phyloP scores from a whole-genome alignment of 225 moss, liverwort and hornwort genomes.

The Pseudisothecium myosuroides region DNA sequence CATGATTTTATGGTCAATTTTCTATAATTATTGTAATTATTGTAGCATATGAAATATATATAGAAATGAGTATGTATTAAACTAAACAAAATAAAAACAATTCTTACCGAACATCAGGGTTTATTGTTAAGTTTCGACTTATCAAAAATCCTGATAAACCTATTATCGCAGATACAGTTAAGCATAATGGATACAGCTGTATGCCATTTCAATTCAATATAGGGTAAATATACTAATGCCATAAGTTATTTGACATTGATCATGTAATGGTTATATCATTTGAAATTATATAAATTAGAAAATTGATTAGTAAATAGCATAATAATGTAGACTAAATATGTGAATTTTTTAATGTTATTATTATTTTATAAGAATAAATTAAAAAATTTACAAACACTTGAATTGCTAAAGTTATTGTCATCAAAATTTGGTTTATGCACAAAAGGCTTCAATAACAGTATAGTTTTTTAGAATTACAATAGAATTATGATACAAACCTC shows the following conservation, averaged over 20 bases:
- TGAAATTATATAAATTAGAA: not conserved
- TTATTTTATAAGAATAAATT: no score
- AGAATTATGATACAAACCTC: not conserved
- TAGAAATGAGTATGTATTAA: not conserved
- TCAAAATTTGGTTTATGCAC: not conserved
- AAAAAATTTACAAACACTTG: not conserved
- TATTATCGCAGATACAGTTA: not conserved
- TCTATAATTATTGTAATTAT: not conserved
- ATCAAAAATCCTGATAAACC: slow-evolving; percentile 4
- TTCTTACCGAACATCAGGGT: slow-evolving; percentile 5
- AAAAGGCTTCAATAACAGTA: not conserved
- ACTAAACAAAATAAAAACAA: not conserved
- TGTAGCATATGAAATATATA: not conserved
- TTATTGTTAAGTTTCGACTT: not conserved
- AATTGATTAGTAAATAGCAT: not conserved
- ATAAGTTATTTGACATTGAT: no score
- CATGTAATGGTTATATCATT: not conserved
- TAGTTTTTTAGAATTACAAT: not conserved
- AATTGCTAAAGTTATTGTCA: no score
- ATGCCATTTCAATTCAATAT: not conserved
- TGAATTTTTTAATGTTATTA: no score
- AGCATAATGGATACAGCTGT: slow-evolving; percentile 7
- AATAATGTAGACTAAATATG: not conserved
- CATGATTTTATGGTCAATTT: not conserved
- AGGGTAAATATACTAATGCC: not conserved